phyloP scores from a whole-genome alignment of 257 asterid genomes.

The Rhazya stricta region DNA sequence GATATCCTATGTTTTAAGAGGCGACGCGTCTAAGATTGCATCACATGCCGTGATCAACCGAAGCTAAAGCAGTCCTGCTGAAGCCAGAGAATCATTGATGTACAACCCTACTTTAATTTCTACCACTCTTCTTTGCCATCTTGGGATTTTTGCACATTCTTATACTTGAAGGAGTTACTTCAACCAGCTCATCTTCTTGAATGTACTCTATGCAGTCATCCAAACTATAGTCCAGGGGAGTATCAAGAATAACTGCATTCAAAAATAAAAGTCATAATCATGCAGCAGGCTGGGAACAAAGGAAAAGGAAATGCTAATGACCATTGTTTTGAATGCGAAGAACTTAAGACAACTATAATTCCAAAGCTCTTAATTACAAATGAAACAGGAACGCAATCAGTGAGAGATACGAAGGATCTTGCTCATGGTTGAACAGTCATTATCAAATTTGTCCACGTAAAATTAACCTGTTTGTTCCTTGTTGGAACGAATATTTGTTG shows the following conservation, averaged over 20 bases:
- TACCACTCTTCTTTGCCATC: constrained; percentile 40
- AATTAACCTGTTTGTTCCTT: constrained; percentile 72
- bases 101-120: constrained; percentile 9
- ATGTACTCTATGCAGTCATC: constrained; percentile 99
- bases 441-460: not conserved
- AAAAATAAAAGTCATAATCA: constrained; percentile 15
- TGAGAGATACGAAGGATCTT: not conserved
- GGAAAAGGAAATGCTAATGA: not conserved
- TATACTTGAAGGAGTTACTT: constrained; percentile 83
- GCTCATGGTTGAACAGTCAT: too few relatives aligned
- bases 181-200: constrained; percentile 98
- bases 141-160: constrained; percentile 92
- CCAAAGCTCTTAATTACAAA: not conserved
- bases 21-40: not conserved
- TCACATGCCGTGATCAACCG: not conserved
- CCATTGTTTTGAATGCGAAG: not conserved
- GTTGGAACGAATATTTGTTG: constrained; percentile 89
- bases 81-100: constrained; percentile 3
- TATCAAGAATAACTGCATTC: constrained; percentile 74
- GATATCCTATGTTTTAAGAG: not conserved
- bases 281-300: not conserved
- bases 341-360: not conserved
- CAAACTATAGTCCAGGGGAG: constrained; percentile 75
- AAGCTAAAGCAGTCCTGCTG: not conserved
- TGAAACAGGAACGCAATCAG: not conserved